phyloP scores from a whole-genome alignment of 805 yeast genomes.

The Starmerella asiatica region DNA sequence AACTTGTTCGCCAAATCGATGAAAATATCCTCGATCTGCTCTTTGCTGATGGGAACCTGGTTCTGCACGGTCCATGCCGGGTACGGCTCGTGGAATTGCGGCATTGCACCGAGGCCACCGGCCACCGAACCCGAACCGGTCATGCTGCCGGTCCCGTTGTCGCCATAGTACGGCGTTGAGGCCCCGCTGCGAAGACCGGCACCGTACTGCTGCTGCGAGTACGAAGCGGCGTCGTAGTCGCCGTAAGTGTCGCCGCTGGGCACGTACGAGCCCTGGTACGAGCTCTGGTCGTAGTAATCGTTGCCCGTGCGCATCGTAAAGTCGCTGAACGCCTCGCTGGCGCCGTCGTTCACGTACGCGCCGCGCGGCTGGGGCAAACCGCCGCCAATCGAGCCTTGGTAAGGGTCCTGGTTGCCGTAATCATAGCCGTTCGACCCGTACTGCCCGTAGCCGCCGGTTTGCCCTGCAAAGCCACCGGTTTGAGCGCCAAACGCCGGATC shows the following conservation, averaged over 20 bases:
- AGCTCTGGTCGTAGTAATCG: conserved; percentile 29
- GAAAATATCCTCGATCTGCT: conserved; percentile 50
- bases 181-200: conserved; percentile 48
- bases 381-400: conserved; percentile 13
- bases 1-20: conserved; percentile 44
- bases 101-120: conserved; percentile 7
- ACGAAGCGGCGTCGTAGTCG: conserved; percentile 24
- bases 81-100: conserved; percentile 64
- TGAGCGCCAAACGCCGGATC: background rate
- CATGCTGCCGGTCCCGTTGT: conserved; percentile 32
- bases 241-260: conserved; percentile 23
- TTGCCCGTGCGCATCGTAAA: conserved; percentile 33
- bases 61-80: conserved; percentile 99
- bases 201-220: conserved; percentile 36
- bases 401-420: conserved; percentile 22
- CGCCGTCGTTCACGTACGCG: conserved; percentile 24
- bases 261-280: conserved; percentile 22
- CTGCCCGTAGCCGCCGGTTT: background rate
- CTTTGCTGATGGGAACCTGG: conserved; percentile 60
- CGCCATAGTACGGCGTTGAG: conserved; percentile 84
- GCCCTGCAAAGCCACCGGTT: background rate
- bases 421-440: too few species aligned
- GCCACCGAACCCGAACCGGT: conserved; percentile 32
- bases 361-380: conserved; percentile 23
- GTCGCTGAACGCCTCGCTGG: conserved; percentile 31